Conservation (phyloP, 441 rosid species). For the Populus tomentosa region DNA sequence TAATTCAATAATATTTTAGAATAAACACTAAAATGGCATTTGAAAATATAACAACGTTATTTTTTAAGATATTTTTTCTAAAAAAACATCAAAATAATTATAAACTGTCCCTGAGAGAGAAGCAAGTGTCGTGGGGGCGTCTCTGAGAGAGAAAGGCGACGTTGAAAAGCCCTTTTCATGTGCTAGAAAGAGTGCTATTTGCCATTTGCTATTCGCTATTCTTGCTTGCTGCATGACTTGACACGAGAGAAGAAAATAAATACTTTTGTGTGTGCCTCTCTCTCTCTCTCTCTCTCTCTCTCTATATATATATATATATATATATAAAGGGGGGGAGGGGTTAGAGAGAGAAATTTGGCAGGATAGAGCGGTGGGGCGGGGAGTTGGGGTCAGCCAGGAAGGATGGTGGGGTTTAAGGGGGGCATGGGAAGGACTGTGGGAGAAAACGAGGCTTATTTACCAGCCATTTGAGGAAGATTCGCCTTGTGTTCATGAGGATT, state of each 20-base stretch:
- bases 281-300: too few species aligned
- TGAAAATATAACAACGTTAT: too few species aligned
- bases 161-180: conserved; percentile 14
- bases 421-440: neutral
- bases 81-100: too few species aligned
- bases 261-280: neutral
- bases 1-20: too few species aligned
- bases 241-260: conserved; percentile 33
- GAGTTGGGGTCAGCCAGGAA: neutral
- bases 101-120: conserved; percentile 8
- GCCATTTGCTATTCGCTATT: neutral
- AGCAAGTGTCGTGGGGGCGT: conserved; percentile 34
- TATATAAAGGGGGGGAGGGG: neutral
- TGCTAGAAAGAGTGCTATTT: conserved; percentile 19
- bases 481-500: conserved; percentile 14
- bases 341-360: conserved; percentile 1
- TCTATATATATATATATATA: neutral
- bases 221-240: conserved; percentile 56
- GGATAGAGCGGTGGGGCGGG: too few species aligned
- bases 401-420: neutral
- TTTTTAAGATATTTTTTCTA: too few species aligned
- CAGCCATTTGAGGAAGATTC: neutral
- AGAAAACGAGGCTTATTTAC: conserved; percentile 34
- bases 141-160: conserved; percentile 11
- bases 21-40: too few species aligned